A percentile compares a stretch with the other conserved stretches of the same genome.
phyloP scores from a whole-genome alignment of 129 eudicot genomes.

The Logfia minima region DNA sequence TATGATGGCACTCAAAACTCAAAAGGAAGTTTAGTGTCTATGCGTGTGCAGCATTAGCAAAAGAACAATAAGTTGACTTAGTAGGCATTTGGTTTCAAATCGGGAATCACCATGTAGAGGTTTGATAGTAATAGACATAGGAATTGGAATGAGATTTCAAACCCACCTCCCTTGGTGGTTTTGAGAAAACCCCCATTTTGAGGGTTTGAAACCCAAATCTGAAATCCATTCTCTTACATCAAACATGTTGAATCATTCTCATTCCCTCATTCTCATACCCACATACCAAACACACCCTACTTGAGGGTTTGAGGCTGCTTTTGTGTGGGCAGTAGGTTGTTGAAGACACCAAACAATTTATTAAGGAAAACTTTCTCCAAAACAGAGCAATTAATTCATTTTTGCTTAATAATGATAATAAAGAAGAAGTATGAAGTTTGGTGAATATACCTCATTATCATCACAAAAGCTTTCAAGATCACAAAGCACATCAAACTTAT shows the following conservation, averaged over 20 bases:
- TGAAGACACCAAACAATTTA: neutral
- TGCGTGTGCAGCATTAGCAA: neutral
- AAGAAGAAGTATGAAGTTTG: neutral
- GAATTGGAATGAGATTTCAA: too few relatives aligned
- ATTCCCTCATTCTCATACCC: too few relatives aligned
- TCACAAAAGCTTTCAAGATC: conserved; percentile 19
- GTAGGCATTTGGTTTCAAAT: too few relatives aligned
- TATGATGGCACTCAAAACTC: neutral
- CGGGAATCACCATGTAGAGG: too few relatives aligned
- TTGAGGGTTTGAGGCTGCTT: neutral
- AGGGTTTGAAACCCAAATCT: too few relatives aligned
- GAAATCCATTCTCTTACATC: too few relatives aligned
- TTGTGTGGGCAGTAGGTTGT: neutral
- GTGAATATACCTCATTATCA: neutral
- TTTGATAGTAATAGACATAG: too few relatives aligned
- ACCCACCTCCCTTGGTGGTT: too few relatives aligned
- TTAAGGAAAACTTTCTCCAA: neutral
- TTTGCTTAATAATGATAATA: neutral
- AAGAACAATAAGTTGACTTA: neutral
- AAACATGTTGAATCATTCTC: too few relatives aligned
- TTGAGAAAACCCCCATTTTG: too few relatives aligned
- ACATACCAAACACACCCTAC: neutral
- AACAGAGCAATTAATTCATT: neutral
- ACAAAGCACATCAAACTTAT: conserved; percentile 33
- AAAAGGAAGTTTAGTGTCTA: neutral